phyloP scores from a whole-genome alignment of 1,284 basidiomycete species.

The Ceratobasidium sp. region DNA sequence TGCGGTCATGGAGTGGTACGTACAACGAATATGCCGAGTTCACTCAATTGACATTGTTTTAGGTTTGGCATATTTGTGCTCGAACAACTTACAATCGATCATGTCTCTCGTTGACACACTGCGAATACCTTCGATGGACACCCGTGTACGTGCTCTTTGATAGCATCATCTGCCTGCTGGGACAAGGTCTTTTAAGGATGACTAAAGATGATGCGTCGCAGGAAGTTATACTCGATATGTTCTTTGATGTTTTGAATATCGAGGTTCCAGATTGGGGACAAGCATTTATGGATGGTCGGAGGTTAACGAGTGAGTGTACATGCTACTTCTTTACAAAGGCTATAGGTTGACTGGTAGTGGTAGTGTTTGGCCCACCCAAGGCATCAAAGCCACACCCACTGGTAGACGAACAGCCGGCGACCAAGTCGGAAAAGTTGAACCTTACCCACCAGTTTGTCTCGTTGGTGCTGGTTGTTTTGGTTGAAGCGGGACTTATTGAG shows the following conservation, averaged over 20 bases:
- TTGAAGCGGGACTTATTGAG: conserved; percentile 88
- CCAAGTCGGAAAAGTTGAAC: conserved; percentile 70
- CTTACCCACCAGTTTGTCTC: conserved; percentile 94
- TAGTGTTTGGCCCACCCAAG: conserved; percentile 72
- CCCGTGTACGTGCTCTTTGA: conserved; percentile 67
- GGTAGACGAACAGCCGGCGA: conserved; percentile 43
- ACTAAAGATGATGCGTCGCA: conserved; percentile 52
- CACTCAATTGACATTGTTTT: no score
- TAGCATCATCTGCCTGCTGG: conserved; percentile 7
- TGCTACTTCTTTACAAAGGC: background rate
- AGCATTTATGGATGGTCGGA: conserved; percentile 86
- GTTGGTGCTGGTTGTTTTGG: conserved; percentile 86
- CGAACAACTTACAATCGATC: conserved; percentile 88
- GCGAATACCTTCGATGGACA: conserved; percentile 86
- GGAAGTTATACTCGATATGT: conserved; percentile 93
- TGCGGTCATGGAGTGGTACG: conserved; percentile 94
- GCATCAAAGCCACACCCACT: conserved; percentile 50
- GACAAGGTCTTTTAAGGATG: conserved; percentile 29
- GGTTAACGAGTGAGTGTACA: conserved; percentile 79
- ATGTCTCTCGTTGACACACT: conserved; percentile 86
- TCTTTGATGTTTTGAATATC: conserved; percentile 93
- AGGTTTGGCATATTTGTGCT: conserved; percentile 94
- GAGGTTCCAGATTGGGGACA: conserved; percentile 90
- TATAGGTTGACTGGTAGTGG: background rate
- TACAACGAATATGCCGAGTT: no score